Evolutionary conservation across 2,329 filamentous ascomycete species (phyloP), one percentile per base, ranked within the genome.

Genomic region (Penicillium sp.): DNA sequence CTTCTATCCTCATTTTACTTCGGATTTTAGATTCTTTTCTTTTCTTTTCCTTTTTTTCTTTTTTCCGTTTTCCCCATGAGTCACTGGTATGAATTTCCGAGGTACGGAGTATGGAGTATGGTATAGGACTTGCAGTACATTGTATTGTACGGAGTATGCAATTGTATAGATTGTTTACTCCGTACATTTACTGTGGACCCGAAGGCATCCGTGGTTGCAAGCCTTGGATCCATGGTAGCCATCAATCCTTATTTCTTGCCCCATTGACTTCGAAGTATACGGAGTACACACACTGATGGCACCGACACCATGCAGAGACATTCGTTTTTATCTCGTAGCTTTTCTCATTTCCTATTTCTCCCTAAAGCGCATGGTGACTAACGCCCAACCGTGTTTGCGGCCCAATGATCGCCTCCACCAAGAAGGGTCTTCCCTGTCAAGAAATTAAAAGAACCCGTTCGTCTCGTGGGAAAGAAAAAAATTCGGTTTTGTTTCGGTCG

Each of bases 331-430:
- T 42, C 14, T 27, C 29, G 44, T 48, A 43, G 22, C 36, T 16
- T 43, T n/a, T 16, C 38, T n/a, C 31, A 6, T 39, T 54, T 45
- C 51, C 51, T 50, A 54, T 54, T 54, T 45, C 41, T 44, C 21
- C 50, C 45, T 50, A 44, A 49, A 42, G 2, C 34, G 5, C 41
- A 50, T 42, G 24, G 45, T 22, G 22, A 22, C 43, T 32, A 55
- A 50, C 53, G 59, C 59, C 59, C 60, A 58, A 61, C 45, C 38
- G 38, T 44, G 34, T 48, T 64, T 61, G 61, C 60, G 60, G 62
- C 62, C 62, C 62, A 62, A 64, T 60, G 50, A 49, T 58, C 54
- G 54, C 59, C 59, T 57, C 60, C 61, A 49, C 54, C 29, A 41
- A 29, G 21, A 50, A 36, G 53, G 45, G 44, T 45, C 45, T 49